phyloP scores from a whole-genome alignment of 768 basidiomycete species.

The Hemileccinum rubropunctum region DNA sequence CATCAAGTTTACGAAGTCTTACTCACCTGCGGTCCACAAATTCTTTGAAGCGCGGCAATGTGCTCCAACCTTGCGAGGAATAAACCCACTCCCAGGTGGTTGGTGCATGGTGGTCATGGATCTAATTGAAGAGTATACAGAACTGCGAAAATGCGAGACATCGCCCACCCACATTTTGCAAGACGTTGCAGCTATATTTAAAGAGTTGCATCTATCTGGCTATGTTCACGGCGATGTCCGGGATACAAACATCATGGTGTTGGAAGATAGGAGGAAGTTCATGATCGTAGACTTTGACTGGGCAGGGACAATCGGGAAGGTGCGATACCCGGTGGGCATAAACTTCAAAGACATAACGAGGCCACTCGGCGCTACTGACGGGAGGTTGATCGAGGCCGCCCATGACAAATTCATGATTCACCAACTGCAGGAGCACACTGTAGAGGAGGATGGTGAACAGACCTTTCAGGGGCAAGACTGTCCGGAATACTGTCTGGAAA shows the following conservation, averaged over 20 bases:
- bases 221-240: slow-evolving; percentile 26
- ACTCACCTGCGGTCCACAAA: no score
- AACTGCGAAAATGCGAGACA: no score
- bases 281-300: slow-evolving; percentile 33
- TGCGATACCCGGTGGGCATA: slow-evolving; percentile 17
- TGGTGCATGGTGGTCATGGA: slow-evolving; percentile 37
- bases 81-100: slow-evolving; percentile 15
- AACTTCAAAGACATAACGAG: no score
- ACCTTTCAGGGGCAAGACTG: no score
- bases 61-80: no score
- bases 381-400: background rate
- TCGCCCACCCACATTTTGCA: no score
- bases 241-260: slow-evolving; percentile 22
- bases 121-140: slow-evolving; percentile 1
- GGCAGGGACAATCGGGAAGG: slow-evolving; percentile 19
- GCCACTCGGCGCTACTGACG: background rate
- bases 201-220: slow-evolving; percentile 8
- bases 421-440: no score
- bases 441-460: no score
- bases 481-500: no score
- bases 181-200: background rate
- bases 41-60: no score
- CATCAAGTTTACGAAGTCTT: no score
- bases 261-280: background rate
- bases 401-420: background rate